phyloP scores from a whole-genome alignment of 192 early-diverging fungal species.

The Gaertneriomyces sp. region DNA sequence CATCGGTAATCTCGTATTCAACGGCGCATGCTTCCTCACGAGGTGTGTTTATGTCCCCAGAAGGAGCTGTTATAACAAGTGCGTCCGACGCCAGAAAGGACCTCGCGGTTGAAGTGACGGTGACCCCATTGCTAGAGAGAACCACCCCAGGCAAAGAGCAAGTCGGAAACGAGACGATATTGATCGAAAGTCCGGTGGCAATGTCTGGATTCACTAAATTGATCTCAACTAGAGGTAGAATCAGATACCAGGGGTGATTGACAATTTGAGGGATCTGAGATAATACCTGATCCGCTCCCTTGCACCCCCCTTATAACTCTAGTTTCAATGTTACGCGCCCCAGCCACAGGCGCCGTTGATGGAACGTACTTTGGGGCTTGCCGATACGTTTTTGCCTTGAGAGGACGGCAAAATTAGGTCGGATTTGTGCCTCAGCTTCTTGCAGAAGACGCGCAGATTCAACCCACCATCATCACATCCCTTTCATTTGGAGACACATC shows the following conservation, averaged over 20 bases:
- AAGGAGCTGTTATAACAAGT: background rate
- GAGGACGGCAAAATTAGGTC: too few species aligned
- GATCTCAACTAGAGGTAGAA: background rate
- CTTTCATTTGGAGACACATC: too few species aligned
- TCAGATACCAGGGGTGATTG: too few species aligned
- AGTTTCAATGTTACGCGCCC: background rate
- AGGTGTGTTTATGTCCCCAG: background rate
- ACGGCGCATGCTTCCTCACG: background rate
- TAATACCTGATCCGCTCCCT: background rate
- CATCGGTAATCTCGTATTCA: constrained; percentile 2
- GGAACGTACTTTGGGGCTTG: background rate
- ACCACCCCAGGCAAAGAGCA: background rate
- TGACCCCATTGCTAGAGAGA: background rate
- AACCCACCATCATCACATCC: too few species aligned
- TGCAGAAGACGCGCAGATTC: too few species aligned
- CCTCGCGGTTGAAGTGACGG: background rate
- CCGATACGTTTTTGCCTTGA: too few species aligned
- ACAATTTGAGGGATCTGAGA: too few species aligned
- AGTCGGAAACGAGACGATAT: background rate
- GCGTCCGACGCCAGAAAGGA: background rate
- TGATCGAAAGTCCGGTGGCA: constrained; percentile 4
- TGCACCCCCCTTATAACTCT: background rate
- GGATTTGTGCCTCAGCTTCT: too few species aligned
- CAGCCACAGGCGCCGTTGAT: too few species aligned
- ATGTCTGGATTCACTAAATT: background rate